phyloP scores from a whole-genome alignment of 1,139 yeast genomes.

The Taiozyma onychis region DNA sequence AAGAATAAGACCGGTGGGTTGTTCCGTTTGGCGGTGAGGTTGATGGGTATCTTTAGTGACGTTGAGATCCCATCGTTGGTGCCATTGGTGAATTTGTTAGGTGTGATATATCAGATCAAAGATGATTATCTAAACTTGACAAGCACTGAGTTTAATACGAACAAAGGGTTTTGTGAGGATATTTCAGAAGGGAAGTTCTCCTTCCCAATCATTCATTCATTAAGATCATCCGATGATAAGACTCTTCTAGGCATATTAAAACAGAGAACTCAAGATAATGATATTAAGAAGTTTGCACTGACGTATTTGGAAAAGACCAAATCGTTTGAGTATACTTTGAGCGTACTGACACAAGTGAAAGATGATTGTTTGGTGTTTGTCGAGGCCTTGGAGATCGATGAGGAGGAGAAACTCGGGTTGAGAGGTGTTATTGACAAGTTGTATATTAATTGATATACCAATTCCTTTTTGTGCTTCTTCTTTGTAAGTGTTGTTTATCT shows the following conservation, averaged over 20 bases:
- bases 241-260: conserved; percentile 33
- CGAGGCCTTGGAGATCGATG: conserved; percentile 7
- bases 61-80: conserved; percentile 29
- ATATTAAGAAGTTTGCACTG: conserved; percentile 44
- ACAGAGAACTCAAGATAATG: conserved; percentile 35
- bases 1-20: conserved; percentile 87
- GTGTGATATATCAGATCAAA: conserved; percentile 74
- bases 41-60: conserved; percentile 41
- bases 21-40: conserved; percentile 63
- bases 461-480: no score
- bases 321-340: conserved; percentile 36
- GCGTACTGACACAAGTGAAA: conserved; percentile 18
- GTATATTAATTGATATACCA: neutral
- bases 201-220: conserved; percentile 72
- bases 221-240: conserved; percentile 32
- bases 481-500: no score
- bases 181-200: conserved; percentile 85
- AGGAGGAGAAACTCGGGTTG: neutral
- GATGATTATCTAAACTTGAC: conserved; percentile 73
- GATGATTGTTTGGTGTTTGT: conserved; percentile 13
- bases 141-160: conserved; percentile 45
- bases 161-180: conserved; percentile 86
- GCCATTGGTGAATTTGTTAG: conserved; percentile 70
- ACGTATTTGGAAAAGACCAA: conserved; percentile 37
- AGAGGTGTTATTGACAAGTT: neutral